These are phyloP conservation scores for Rhodotorula sp. DNA, from an alignment of 1,284 basidiomycete genomes.

Conservation along the genomic window DNA sequence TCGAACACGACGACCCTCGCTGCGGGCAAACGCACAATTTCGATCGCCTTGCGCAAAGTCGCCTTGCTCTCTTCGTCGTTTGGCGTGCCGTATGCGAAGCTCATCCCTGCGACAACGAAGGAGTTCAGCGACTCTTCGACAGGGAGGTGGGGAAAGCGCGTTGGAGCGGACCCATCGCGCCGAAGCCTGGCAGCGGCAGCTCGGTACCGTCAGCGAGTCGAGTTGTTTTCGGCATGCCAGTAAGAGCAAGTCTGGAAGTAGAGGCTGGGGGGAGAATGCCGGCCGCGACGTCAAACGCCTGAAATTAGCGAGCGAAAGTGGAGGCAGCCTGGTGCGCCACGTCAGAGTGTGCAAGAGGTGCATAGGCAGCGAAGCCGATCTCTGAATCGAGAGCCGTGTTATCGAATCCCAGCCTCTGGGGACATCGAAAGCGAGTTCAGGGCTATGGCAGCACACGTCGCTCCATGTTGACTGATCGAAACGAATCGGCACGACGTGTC, in stretches of 20 bases:
- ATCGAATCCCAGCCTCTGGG: no score
- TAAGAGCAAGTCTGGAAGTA: background rate
- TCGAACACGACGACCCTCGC: background rate
- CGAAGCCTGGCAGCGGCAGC: constrained; percentile 20
- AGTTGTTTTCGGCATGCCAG: constrained; percentile 14
- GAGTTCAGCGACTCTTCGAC: no score
- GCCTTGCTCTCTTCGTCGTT: constrained; percentile 30
- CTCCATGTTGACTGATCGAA: no score
- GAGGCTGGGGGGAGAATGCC: no score
- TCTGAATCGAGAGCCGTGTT: no score
- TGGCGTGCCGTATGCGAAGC: constrained; percentile 30
- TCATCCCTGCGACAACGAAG: background rate
- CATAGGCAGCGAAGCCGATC: no score
- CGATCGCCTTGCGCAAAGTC: constrained; percentile 35
- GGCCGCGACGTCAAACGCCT: background rate
- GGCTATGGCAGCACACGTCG: no score
- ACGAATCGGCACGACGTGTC: no score
- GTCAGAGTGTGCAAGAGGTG: no score
- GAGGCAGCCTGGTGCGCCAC: background rate
- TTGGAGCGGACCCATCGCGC: constrained; percentile 22
- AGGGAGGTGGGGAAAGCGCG: background rate
- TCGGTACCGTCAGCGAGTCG: constrained; percentile 7
- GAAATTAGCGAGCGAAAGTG: background rate
- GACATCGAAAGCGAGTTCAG: no score
- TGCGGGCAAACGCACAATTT: constrained; percentile 16